Base-by-base conservation (phyloP, 2,329 filamentous ascomycete species). In the Xylariaceae sp. region DNA sequence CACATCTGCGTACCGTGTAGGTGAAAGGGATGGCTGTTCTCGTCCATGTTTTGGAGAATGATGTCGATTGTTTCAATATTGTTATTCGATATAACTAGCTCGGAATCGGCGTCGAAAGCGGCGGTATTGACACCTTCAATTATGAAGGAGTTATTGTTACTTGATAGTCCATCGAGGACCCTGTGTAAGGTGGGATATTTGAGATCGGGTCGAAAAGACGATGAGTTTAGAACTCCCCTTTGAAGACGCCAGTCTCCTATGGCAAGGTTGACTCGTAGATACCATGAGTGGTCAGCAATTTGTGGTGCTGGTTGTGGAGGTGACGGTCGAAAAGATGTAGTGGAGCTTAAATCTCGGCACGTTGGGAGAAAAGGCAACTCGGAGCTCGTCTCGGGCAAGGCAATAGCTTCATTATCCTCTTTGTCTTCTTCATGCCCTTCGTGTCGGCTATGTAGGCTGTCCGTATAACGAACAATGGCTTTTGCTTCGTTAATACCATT, bases 1-100 rank as follows among this genome's bases (percentile, higher is more conserved):
- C 83, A 85, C 70, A 86, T 82, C 57, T 77, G 76, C 60, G 82
- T 76, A 4, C 84, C 84, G 67, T 88, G 87, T 1, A 89, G 72
- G 70, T 89, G 85, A 75, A 87, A 86, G 0, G 85, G 86, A 61
- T 86, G 82, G 50, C 80, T 85, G 42, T 84, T 63, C 73, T 77
- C 76, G 57, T 87, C 83, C 55, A 82, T 76, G 62, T 86, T 87
- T 68, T 85, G 84, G 3, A 87, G 72, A 27, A 86, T 70, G 27
- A 87, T 73, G 61, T 86, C 83, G 20, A 87, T 75, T 6, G 82
- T 75, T 55, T 77, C 71, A 23, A 74, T 61, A 16, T 65, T 70
- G 45, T 76, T 77, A 51, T 84, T 77, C 21, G 81, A 74, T 26
- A 89, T 76, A 3, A 88, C 72, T 56, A 87, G 81, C 58, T 78